Percentiles rank a stretch among this genome's conserved stretches.
Evolutionary conservation across 176 grass and related monocot species (phyloP).

Genomic region (Juncus effusus): DNA sequence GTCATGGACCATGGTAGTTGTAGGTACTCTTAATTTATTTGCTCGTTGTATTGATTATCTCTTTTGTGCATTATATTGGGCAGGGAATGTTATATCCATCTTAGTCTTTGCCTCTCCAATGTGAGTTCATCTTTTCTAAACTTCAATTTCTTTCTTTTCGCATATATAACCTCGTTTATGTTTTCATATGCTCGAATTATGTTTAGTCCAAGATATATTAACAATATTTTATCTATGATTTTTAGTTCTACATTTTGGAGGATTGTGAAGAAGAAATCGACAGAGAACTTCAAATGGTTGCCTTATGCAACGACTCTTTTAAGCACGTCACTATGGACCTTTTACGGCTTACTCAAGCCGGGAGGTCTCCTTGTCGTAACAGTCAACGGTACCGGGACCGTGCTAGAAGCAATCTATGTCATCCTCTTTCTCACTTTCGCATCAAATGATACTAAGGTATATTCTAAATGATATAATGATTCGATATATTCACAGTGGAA

Average conservation of each 20-base stretch:
- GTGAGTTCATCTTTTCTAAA: conserved; percentile 30
- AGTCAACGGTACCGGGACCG: conserved; percentile 54
- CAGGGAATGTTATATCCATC: conserved; percentile 82
- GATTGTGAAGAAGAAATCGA: conserved; percentile 54
- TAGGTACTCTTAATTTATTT: neutral
- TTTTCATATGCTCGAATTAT: neutral
- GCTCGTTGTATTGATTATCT: neutral
- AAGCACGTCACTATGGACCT: conserved; percentile 62
- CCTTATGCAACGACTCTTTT: conserved; percentile 73
- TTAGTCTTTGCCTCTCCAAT: conserved; percentile 75
- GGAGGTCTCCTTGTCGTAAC: conserved; percentile 64
- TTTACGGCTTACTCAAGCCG: conserved; percentile 73
- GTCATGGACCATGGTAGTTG: conserved; percentile 48
- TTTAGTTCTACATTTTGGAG: conserved; percentile 62
- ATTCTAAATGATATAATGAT: neutral
- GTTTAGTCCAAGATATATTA: neutral
- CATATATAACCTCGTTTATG: neutral
- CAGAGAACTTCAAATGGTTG: conserved; percentile 60
- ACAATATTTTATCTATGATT: neutral
- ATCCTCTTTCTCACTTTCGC: conserved; percentile 53
- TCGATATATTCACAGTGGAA: no score
- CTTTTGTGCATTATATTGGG: neutral
- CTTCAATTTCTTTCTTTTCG: neutral
- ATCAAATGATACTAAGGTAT: conserved; percentile 41
- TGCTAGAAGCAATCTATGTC: conserved; percentile 55